These are phyloP conservation scores for Barnettozyma hawaiiensis DNA, from an alignment of 1,139 yeast genomes.

Conservation along the genomic window DNA sequence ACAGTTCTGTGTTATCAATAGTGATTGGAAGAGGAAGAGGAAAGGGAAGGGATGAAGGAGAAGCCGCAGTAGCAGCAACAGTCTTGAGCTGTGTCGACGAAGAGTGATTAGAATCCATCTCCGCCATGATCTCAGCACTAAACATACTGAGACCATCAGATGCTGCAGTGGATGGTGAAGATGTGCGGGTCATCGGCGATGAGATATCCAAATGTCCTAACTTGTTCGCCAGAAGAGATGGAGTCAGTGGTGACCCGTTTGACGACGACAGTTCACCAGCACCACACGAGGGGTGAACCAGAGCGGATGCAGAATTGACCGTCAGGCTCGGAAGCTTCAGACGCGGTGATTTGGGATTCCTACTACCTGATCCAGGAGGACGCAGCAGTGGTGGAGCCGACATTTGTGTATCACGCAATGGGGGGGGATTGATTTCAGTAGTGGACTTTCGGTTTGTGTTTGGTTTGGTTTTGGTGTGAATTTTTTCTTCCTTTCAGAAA, in stretches of 20 bases:
- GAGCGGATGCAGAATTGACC: background rate
- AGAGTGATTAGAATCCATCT: conserved; percentile 24
- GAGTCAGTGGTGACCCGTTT: background rate
- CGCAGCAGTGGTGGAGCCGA: conserved; percentile 30
- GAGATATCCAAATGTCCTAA: conserved; percentile 17
- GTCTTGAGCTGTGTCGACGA: conserved; percentile 5
- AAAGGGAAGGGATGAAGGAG: no score
- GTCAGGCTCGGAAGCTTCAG: conserved; percentile 21
- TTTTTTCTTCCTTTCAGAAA: no score
- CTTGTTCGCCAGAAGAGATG: conserved; percentile 6
- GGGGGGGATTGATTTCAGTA: no score
- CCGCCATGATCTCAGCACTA: conserved; percentile 35
- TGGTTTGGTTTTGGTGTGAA: no score
- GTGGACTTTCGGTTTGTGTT: no score
- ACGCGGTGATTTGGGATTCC: conserved; percentile 24
- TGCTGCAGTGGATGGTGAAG: conserved; percentile 25
- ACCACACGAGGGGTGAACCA: background rate
- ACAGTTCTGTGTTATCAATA: background rate
- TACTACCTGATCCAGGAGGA: conserved; percentile 24
- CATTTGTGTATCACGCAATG: conserved; percentile 22
- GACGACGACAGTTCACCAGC: background rate
- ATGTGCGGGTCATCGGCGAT: conserved; percentile 17
- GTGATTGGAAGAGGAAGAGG: no score
- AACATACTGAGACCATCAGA: conserved; percentile 29
- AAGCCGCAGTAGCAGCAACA: no score